phyloP scores from a whole-genome alignment of 2,329 filamentous ascomycete species.

The Curvularia verruculosa region DNA sequence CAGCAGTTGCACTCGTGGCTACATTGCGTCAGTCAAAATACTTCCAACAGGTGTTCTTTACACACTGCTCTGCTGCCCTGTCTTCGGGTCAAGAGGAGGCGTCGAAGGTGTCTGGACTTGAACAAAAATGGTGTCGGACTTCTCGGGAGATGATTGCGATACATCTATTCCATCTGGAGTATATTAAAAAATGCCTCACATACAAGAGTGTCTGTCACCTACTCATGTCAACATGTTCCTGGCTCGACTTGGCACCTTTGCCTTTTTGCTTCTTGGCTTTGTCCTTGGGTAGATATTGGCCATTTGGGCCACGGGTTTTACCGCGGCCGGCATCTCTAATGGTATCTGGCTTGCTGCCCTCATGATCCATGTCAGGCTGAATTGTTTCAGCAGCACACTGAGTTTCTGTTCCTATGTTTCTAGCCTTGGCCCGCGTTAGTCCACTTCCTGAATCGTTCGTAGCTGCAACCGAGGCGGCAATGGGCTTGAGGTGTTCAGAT shows the following conservation, averaged over 20 bases:
- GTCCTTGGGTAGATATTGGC: conserved; percentile 20
- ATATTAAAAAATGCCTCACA: neutral
- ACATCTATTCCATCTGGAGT: neutral
- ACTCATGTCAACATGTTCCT: neutral
- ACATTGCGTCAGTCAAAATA: neutral
- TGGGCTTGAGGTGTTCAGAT: neutral
- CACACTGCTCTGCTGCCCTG: neutral
- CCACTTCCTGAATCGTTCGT: neutral
- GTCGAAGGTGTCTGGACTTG: conserved; percentile 3
- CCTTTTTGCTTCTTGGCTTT: conserved; percentile 9
- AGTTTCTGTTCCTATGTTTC: neutral
- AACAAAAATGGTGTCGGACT: neutral
- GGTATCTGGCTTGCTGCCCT: neutral
- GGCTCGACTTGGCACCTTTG: neutral
- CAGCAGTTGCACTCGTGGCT: neutral
- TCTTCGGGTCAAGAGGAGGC: neutral
- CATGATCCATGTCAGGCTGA: neutral
- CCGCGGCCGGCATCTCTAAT: conserved; percentile 17
- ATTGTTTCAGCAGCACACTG: neutral
- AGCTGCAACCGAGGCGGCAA: neutral
- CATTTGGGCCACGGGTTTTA: conserved; percentile 27
- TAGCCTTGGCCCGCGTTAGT: neutral
- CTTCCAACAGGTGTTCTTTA: neutral
- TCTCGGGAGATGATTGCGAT: neutral
- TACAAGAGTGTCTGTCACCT: neutral